Evolutionary conservation across 1,284 basidiomycete species (phyloP), one percentile per base, ranked within the genome.

Genomic region (Heterobasidion occidentale): DNA sequence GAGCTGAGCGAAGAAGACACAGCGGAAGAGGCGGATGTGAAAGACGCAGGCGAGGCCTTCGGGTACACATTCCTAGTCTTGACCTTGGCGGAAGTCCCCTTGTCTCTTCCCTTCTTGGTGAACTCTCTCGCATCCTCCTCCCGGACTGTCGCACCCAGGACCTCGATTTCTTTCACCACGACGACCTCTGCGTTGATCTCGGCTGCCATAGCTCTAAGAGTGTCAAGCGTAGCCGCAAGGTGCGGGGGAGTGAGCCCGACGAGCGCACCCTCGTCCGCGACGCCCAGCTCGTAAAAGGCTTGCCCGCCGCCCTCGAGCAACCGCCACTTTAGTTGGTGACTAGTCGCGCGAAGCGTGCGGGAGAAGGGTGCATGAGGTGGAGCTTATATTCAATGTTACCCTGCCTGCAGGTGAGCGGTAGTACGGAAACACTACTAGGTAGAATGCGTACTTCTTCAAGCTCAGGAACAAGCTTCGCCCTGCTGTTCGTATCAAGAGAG

Each of bases 301-400:
- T 92, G 88, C 5, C 94, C 94, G 4, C 90, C 86, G 14, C 94
- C 94, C 70, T 96, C 91, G 52, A 94, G 84, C 4, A 97, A 79
- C 3, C 94, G 81, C 94, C 94, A 97, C 70, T 95, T 94, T 70
- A 96, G 84, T 72, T 97, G 94, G 94, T 96, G 56, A 94, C 89
- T 15, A 97, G 85, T 45, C 87, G 80, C 3, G 81, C 78, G 64
- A 92, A 88, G 46, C 89, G 87, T 11, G 83, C 77, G 0, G 84
- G 78, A 12, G 86, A 79, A 0, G 90, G 86, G 52, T 79, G 73
- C 15, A 88, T 76, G 17, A 93, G 84, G 66, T 91, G 88, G 20
- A 92, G 80, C 70, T 93, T 93, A 75, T 93, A 93, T 68, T 93
- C 90, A 62, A 92, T 79, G 61, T 90, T 91, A 12, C 89, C 89